Evolutionary conservation across 2,329 filamentous ascomycete species (phyloP), one percentile per base, ranked within the genome.

Genomic region (Orbilia javanica): DNA sequence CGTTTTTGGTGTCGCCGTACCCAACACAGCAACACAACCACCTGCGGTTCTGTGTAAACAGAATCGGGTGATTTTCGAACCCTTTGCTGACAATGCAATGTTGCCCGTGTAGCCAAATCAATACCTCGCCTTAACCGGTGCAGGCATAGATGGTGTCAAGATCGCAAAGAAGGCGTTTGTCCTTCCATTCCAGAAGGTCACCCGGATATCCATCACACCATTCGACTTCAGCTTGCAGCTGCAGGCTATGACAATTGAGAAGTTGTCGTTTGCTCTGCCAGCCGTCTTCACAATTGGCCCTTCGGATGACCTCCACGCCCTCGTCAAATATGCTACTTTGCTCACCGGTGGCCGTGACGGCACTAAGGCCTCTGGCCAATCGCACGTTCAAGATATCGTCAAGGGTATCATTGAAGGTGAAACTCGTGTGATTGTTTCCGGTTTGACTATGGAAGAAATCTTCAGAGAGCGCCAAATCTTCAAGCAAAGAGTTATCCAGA

Each of bases 391-490:
- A 82, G 92, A 92, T 81, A 96, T 96, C 79, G 91, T 96, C 84
- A 95, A 93, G 84, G 93, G 93, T 77, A 94, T 96, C 83, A 96
- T 96, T 81, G 93, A 96, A 84, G 93, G 93, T 79, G 93, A 96
- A 84, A 94, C 92, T 0, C 89, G 93, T 74, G 91, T 93, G 4
- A 89, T 96, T 66, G 92, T 96, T 48, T 93, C 90, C 0, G 91
- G 89, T 81, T 95, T 96, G 92, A 94, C 92, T n/a, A 95, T 96
- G 92, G 93, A 95, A 83, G 93, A 96, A 84, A 92, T 96, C 75
- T 94, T 94, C 84, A 91, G 90, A 77, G 90, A 93, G 84, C 87
- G 92, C 36, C 90, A 92, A 80, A 86, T 91, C 50, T 94, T 94
- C 86, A 93, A 95, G 86, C 88, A 88, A 80, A 90, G 91, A 80